A percentile compares a stretch with the other conserved stretches of the same genome.
Conservation (phyloP, 192 early-diverging fungal genomes). For the Gonapodya prolifera region DNA sequence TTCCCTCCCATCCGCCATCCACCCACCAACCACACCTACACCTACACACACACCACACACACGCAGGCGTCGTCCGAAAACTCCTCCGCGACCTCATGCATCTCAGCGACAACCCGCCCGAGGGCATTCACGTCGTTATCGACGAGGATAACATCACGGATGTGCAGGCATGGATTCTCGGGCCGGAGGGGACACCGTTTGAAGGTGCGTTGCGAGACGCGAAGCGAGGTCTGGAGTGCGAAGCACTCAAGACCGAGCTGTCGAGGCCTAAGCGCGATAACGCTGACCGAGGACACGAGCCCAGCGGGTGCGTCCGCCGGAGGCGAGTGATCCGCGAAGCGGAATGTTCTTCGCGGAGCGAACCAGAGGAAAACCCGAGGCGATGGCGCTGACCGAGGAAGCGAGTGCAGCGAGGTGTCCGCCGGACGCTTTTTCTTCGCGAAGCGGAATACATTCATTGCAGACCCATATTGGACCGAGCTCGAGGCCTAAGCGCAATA, state of each 20-base stretch:
- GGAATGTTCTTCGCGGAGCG: no score
- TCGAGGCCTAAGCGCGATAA: background rate
- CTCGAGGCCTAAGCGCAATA: no score
- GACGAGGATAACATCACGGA: constrained; percentile 63
- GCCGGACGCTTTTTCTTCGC: constrained; percentile 12
- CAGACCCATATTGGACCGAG: no score
- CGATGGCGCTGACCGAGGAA: constrained; percentile 8
- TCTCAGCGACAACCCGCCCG: background rate
- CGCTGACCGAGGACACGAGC: no score
- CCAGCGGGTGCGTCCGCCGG: constrained; percentile 2
- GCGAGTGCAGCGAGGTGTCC: background rate
- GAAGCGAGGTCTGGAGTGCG: no score
- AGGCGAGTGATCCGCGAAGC: no score
- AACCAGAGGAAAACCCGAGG: constrained; percentile 10
- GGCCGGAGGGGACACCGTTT: constrained; percentile 39
- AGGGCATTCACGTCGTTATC: constrained; percentile 64
- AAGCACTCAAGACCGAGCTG: no score
- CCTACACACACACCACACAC: constrained; percentile 30
- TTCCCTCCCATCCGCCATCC: constrained; percentile 26
- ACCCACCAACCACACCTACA: constrained; percentile 42
- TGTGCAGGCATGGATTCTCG: constrained; percentile 72
- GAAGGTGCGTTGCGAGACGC: no score
- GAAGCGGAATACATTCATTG: no score
- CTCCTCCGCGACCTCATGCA: background rate
- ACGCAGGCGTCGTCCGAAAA: constrained; percentile 42